Evolutionary conservation across 441 rosid species (phyloP).

Genomic region (Raphanus hybrid): DNA sequence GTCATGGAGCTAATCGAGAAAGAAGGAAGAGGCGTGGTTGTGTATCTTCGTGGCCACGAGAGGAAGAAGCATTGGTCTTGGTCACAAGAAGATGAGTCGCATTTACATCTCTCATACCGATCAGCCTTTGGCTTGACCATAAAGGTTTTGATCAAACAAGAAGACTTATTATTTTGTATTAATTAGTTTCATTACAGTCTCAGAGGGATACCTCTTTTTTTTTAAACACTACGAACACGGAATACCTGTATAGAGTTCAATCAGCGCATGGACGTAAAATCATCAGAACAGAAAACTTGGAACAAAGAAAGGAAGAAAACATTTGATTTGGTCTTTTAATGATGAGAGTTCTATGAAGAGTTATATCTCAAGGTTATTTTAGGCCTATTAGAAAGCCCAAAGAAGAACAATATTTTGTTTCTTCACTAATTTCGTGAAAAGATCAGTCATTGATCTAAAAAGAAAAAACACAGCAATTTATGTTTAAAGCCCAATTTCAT

Average conservation of each 20-base stretch:
- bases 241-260: background rate
- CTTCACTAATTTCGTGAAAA: background rate
- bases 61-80: constrained; percentile 47
- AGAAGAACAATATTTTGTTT: background rate
- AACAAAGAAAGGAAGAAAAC: background rate
- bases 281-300: background rate
- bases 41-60: constrained; percentile 85
- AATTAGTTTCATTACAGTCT: background rate
- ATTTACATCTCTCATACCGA: constrained; percentile 68
- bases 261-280: background rate
- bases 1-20: constrained; percentile 70
- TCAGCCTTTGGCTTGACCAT: constrained; percentile 52
- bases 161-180: background rate
- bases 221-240: too few relatives aligned
- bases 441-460: background rate
- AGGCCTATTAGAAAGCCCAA: background rate
- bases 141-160: background rate
- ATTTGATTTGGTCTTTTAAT: background rate
- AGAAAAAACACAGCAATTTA: background rate
- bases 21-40: constrained; percentile 55
- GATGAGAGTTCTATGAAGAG: background rate
- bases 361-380: background rate
- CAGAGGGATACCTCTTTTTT: too few relatives aligned
- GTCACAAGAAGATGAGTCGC: constrained; percentile 65
- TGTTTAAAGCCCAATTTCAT: background rate